Percentiles rank a stretch among this genome's conserved stretches.
Evolutionary conservation across 805 yeast species (phyloP).

Genomic region (Candida maesae): DNA sequence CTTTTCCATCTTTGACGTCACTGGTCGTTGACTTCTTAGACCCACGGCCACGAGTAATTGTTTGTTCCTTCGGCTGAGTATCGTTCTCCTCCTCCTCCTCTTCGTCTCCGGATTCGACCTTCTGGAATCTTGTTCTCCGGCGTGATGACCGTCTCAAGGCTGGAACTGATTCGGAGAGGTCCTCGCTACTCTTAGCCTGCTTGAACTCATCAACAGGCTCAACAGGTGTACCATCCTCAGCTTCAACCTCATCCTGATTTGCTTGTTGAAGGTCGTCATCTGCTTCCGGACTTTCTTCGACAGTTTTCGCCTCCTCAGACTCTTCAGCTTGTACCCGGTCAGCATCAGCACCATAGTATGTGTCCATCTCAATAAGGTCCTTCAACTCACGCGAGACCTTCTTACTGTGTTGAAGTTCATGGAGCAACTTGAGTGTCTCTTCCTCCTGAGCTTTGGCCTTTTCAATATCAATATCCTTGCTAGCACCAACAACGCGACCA

Average conservation of each 20-base stretch:
- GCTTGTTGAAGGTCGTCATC: not conserved
- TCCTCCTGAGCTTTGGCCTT: constrained; percentile 21
- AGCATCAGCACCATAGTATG: constrained; percentile 8
- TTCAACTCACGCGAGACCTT: constrained; percentile 4
- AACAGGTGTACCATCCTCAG: no score
- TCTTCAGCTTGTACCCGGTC: no score
- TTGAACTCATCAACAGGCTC: no score
- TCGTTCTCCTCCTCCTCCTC: not conserved
- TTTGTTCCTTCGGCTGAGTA: not conserved
- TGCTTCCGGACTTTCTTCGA: no score
- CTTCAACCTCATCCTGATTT: not conserved
- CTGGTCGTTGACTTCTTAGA: constrained; percentile 1
- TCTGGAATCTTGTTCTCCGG: not conserved
- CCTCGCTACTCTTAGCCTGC: no score
- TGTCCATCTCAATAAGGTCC: constrained; percentile 16
- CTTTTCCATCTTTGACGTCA: constrained; percentile 6
- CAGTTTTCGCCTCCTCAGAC: no score
- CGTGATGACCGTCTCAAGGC: constrained; percentile 1
- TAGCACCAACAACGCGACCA: constrained; percentile 29
- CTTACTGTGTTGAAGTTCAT: constrained; percentile 17
- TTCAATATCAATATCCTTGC: constrained; percentile 22
- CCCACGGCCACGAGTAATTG: not conserved
- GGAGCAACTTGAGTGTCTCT: constrained; percentile 21
- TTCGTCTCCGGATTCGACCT: not conserved
- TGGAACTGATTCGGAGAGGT: no score